Evolutionary conservation across 148 eudicot genomes (phyloP), one percentile per base, ranked within the genome.

Genomic region (Talinum fruticosum): DNA sequence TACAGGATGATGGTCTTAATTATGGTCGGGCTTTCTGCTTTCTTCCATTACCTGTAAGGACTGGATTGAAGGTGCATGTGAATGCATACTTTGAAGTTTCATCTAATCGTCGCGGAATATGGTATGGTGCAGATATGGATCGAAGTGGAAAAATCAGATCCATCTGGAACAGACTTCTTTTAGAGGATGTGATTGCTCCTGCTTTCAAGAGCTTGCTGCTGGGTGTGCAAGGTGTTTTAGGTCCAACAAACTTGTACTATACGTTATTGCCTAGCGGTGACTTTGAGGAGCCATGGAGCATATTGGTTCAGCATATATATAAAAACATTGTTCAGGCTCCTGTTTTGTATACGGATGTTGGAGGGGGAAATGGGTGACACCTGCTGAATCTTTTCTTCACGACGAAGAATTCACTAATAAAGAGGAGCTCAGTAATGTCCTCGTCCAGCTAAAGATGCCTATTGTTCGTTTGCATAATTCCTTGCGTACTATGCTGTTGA

Each of bases 61-160:
- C 99, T 54, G 99, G 99, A 79, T 75, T 96, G 84, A 45, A 84
- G 38, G 95, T 93, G 76, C 99, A 96, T 79, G 85, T 96, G 78
- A 96, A 96, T 87, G 99, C 98, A 69, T 90, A 89, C 85, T 96
- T 96, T 85, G 99, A 96, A 86, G 98, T 96, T 66, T 96, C 99
- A 72, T 96, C 99, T 71, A 96, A 96, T 71, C 99, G 99, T 64
- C 99, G 99, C 72, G 98, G 99, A 66, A 96, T 96, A 85, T 96
- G 99, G 99, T 96, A 93, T 82, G 99, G 99, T 26, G 97, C 83
- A 72, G 99, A 96, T 83, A 96, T 96, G 99, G 99, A 96, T 87
- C 90, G 98, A 88, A 89, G 95, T 84, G 99, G 99, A 80, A 93
- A 87, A 86, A 83, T 96, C 51, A 90, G 99, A 77, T 96, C 99